Evolutionary conservation across 768 basidiomycete genomes (phyloP).

Genomic region (Podaxis carcinomalis): DNA sequence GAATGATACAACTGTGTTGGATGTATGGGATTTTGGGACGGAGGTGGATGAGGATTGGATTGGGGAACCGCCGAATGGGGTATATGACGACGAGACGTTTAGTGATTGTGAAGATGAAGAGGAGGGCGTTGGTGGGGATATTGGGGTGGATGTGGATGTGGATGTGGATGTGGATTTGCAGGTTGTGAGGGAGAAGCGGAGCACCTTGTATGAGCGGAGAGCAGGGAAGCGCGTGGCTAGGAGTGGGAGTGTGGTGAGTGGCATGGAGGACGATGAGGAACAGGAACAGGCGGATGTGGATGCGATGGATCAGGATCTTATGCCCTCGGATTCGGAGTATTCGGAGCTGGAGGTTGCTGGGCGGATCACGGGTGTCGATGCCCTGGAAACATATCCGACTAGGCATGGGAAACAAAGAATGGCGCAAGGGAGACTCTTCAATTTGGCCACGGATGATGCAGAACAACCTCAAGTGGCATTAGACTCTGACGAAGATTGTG

Average conservation of each 20-base stretch:
- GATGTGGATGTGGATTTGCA: constrained; percentile 14
- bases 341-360: constrained; percentile 20
- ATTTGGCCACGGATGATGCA: background rate
- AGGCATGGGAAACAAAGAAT: background rate
- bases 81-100: constrained; percentile 64
- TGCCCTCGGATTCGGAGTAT: constrained; percentile 39
- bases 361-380: constrained; percentile 10
- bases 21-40: constrained; percentile 87
- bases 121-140: constrained; percentile 38
- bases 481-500: constrained; percentile 5
- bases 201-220: constrained; percentile 14
- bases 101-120: constrained; percentile 39
- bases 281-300: constrained; percentile 60
- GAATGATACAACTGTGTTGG: constrained; percentile 70
- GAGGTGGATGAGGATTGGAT: constrained; percentile 78
- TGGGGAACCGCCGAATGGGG: constrained; percentile 69
- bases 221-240: constrained; percentile 13
- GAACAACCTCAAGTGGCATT: background rate
- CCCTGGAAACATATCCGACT: background rate
- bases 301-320: constrained; percentile 71
- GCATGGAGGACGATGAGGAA: constrained; percentile 26
- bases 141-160: background rate
- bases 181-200: constrained; percentile 8
- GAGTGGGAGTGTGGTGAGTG: constrained; percentile 9
- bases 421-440: background rate